Conservation (phyloP, 1,284 basidiomycete genomes). For the Taiwanofungus camphoratus region DNA sequence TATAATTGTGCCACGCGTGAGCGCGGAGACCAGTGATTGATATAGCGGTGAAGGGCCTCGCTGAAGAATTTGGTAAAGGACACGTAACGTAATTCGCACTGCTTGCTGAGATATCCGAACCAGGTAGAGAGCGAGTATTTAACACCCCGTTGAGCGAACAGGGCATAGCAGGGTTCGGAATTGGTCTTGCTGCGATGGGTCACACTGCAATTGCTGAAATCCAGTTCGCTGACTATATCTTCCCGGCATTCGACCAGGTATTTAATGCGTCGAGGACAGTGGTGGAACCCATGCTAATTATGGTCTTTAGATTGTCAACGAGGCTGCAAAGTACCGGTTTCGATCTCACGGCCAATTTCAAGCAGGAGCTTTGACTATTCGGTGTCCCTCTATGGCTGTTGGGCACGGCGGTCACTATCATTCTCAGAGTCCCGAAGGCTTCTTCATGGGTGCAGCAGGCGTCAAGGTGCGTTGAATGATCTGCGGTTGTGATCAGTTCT, state of each 20-base stretch:
- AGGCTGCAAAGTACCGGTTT: slow-evolving; percentile 91
- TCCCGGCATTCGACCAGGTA: slow-evolving; percentile 89
- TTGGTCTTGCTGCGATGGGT: slow-evolving; percentile 89
- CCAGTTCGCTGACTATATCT: slow-evolving; percentile 85
- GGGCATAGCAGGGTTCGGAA: slow-evolving; percentile 92
- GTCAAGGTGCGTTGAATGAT: slow-evolving; percentile 57
- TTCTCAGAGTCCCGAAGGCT: slow-evolving; percentile 92
- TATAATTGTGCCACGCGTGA: too few relatives aligned
- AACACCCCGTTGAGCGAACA: slow-evolving; percentile 93
- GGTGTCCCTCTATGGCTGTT: slow-evolving; percentile 86
- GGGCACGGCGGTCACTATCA: slow-evolving; percentile 94
- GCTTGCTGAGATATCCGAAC: not conserved
- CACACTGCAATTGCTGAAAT: slow-evolving; percentile 95
- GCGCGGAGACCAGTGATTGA: too few relatives aligned
- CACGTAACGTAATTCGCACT: not conserved
- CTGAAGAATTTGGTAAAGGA: slow-evolving; percentile 81
- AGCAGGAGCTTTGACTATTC: slow-evolving; percentile 82
- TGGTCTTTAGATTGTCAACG: slow-evolving; percentile 75
- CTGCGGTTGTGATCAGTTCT: not conserved
- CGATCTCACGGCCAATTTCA: slow-evolving; percentile 83
- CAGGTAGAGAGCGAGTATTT: slow-evolving; percentile 89
- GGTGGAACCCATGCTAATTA: not conserved
- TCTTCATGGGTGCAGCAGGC: slow-evolving; percentile 87
- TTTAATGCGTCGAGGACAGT: slow-evolving; percentile 12
- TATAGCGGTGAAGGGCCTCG: slow-evolving; percentile 58